Conservation (phyloP, 495 filamentous ascomycete species). For the Durotheca rogersii region DNA sequence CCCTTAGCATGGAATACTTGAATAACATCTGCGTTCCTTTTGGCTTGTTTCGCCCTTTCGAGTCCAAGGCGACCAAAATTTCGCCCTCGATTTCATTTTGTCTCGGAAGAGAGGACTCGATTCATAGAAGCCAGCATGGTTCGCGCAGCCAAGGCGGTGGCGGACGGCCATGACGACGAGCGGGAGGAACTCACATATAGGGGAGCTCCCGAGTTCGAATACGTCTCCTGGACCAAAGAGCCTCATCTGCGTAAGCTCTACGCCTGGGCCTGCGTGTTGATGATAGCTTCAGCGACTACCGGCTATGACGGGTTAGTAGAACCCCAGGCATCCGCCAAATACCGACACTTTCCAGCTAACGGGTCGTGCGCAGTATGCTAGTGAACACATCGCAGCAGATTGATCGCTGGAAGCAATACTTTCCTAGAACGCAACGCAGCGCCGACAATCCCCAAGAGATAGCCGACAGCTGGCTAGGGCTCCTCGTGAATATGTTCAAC, state of each 20-base stretch:
- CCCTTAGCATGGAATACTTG: constrained; percentile 15
- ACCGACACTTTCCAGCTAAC: constrained; percentile 6
- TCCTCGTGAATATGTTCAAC: constrained; percentile 69
- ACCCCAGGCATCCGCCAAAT: no score
- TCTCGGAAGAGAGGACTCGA: background rate
- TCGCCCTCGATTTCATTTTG: background rate
- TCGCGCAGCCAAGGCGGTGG: constrained; percentile 10
- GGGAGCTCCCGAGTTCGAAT: constrained; percentile 55
- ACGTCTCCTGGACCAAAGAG: constrained; percentile 60
- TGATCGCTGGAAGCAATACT: constrained; percentile 53
- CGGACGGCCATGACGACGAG: constrained; percentile 29
- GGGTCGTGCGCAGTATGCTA: constrained; percentile 44
- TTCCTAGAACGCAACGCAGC: constrained; percentile 45
- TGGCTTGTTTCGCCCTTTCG: constrained; percentile 1
- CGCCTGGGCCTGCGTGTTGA: constrained; percentile 54
- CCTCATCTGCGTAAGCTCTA: constrained; percentile 63
- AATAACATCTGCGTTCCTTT: constrained; percentile 14
- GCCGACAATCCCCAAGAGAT: constrained; percentile 35
- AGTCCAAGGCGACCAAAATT: background rate
- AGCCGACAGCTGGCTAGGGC: constrained; percentile 54
- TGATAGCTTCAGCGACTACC: constrained; percentile 63
- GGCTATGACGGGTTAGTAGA: constrained; percentile 59
- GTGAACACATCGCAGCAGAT: constrained; percentile 61
- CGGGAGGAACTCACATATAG: constrained; percentile 44
- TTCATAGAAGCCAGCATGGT: constrained; percentile 11